Conservation (phyloP, 108 stramenopile species). For the Nannochloropsis gaditana region DNA sequence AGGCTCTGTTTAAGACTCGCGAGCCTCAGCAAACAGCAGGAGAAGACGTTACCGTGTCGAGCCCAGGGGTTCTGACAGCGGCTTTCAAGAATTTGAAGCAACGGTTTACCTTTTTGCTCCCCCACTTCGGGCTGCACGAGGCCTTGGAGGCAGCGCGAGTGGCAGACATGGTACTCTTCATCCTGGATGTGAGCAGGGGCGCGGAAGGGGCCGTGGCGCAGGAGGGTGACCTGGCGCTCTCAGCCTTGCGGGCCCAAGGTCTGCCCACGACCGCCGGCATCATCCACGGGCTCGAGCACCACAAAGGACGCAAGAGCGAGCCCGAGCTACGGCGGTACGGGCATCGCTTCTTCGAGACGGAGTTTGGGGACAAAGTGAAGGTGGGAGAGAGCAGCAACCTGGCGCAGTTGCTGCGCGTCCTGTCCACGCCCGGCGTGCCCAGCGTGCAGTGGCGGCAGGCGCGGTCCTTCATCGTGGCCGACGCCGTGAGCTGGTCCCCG, state of each 20-base stretch:
- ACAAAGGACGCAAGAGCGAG: constrained; percentile 25
- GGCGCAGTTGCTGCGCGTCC: constrained; percentile 54
- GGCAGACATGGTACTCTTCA: constrained; percentile 72
- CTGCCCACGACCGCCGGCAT: constrained; percentile 78
- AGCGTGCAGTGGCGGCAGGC: constrained; percentile 56
- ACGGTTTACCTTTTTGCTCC: constrained; percentile 69
- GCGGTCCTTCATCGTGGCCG: constrained; percentile 68
- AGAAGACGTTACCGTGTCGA: constrained; percentile 26
- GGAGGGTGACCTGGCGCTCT: constrained; percentile 72
- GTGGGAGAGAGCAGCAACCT: constrained; percentile 41
- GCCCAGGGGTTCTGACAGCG: constrained; percentile 56
- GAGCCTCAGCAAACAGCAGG: constrained; percentile 37
- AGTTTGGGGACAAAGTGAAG: constrained; percentile 54
- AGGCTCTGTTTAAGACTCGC: constrained; percentile 49
- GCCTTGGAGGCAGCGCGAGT: constrained; percentile 73
- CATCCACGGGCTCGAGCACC: constrained; percentile 56
- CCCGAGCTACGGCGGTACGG: constrained; percentile 45
- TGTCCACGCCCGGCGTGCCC: constrained; percentile 51
- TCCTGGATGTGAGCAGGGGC: constrained; percentile 73
- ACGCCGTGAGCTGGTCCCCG: constrained; percentile 65
- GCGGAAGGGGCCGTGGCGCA: constrained; percentile 39
- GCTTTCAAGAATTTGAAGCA: constrained; percentile 68
- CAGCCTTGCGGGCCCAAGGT: constrained; percentile 89
- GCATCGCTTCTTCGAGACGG: constrained; percentile 52
- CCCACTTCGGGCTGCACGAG: constrained; percentile 65